Evolutionary conservation across 192 early-diverging fungal species (phyloP).

Genomic region (Backusella tarrabulga): DNA sequence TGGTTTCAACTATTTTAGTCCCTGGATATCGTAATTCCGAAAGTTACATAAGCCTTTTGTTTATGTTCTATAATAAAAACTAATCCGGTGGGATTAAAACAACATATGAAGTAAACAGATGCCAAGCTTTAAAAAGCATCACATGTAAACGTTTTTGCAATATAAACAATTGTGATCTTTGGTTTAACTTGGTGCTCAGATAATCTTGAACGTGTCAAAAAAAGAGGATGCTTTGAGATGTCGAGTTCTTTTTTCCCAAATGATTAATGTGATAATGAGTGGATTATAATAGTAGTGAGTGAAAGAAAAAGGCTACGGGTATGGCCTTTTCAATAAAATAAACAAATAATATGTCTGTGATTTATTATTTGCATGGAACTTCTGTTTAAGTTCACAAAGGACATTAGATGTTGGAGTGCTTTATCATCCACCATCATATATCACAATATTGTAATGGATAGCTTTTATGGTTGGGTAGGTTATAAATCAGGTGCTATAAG

Average conservation of each 20-base stretch:
- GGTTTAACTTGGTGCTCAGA: not conserved
- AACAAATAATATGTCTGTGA: not conserved
- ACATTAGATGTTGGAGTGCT: too few species aligned
- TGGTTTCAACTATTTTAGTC: not conserved
- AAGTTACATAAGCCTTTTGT: not conserved
- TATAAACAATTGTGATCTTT: not conserved
- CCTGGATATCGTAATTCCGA: not conserved
- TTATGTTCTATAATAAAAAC: not conserved
- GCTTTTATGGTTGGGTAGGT: too few species aligned
- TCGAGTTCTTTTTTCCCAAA: not conserved
- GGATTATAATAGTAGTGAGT: not conserved
- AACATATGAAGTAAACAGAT: not conserved
- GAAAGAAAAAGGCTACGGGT: not conserved
- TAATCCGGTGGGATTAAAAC: not conserved
- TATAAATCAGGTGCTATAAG: too few species aligned
- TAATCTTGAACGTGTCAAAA: not conserved
- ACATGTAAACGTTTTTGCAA: not conserved
- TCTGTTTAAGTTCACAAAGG: not conserved
- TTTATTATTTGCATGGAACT: not conserved
- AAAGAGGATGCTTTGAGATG: not conserved
- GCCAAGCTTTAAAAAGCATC: not conserved
- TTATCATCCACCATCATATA: too few species aligned
- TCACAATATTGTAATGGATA: too few species aligned
- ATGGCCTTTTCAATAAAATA: not conserved
- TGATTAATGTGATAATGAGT: not conserved